These are phyloP conservation scores for Globisporangium cylindrosporum DNA, from an alignment of 352 stramenopile genomes.

Conservation along the genomic window DNA sequence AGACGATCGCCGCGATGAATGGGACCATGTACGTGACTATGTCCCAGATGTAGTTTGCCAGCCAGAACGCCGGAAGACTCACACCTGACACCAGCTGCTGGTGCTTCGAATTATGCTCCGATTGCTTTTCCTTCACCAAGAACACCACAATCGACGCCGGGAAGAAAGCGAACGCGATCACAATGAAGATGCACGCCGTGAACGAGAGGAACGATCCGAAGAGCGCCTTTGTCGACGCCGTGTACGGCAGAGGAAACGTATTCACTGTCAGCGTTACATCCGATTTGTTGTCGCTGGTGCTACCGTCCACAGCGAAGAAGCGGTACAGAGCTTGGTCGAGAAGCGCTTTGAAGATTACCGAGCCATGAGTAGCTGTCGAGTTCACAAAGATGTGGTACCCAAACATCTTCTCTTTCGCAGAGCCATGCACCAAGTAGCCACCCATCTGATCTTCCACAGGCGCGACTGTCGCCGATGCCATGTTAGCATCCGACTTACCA, in stretches of 20 bases:
- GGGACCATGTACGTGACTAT: slow-evolving; percentile 86
- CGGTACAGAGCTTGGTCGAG: slow-evolving; percentile 51
- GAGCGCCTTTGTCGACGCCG: slow-evolving; percentile 31
- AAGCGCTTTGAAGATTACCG: slow-evolving; percentile 48
- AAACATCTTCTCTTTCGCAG: slow-evolving; percentile 79
- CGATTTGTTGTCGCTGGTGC: slow-evolving; percentile 2
- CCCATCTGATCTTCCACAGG: slow-evolving; percentile 32
- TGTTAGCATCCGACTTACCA: slow-evolving; percentile 4
- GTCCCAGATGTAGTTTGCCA: slow-evolving; percentile 93
- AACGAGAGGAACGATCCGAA: slow-evolving; percentile 60
- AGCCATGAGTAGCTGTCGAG: slow-evolving; percentile 38
- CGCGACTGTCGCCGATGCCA: slow-evolving; percentile 37
- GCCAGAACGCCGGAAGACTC: slow-evolving; percentile 91
- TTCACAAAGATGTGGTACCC: slow-evolving; percentile 56
- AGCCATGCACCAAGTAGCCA: slow-evolving; percentile 21
- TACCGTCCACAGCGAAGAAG: slow-evolving; percentile 39
- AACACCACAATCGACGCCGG: slow-evolving; percentile 91
- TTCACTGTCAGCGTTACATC: slow-evolving; percentile 42
- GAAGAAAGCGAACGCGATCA: slow-evolving; percentile 90
- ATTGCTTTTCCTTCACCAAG: slow-evolving; percentile 92
- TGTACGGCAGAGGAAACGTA: slow-evolving; percentile 46
- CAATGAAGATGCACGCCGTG: slow-evolving; percentile 77
- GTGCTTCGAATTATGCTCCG: slow-evolving; percentile 93
- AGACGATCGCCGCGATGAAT: slow-evolving; percentile 31
- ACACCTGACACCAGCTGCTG: slow-evolving; percentile 94